Conservation (phyloP, 305 asterid genomes). For the Ajuga reptans region DNA sequence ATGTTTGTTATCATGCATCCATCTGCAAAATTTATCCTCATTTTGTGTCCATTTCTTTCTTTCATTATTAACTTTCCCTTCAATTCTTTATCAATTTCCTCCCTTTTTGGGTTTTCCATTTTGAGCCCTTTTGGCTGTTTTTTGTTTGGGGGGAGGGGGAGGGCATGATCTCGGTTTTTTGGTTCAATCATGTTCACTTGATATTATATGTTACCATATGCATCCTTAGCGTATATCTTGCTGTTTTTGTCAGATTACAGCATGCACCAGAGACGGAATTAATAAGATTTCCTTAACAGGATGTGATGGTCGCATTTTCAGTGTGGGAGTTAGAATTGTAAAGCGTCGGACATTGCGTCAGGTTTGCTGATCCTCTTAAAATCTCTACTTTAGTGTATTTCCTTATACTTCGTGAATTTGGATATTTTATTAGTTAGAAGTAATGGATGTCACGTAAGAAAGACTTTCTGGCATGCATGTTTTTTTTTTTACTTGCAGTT, state of each 20-base stretch:
- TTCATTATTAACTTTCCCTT: background rate
- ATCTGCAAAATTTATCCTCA: constrained; percentile 1
- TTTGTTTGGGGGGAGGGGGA: background rate
- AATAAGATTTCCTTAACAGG: constrained; percentile 80
- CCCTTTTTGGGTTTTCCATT: background rate
- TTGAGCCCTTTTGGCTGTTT: background rate
- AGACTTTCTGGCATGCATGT: background rate
- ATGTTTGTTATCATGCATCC: background rate
- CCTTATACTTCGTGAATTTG: background rate
- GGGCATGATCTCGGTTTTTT: background rate
- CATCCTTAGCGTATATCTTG: constrained; percentile 24
- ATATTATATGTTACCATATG: constrained; percentile 18
- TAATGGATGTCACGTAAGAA: background rate
- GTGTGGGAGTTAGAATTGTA: constrained; percentile 88
- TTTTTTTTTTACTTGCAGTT: background rate
- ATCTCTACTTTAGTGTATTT: constrained; percentile 10
- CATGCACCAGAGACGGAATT: constrained; percentile 84
- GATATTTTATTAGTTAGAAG: constrained; percentile 6
- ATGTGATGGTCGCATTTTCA: constrained; percentile 83
- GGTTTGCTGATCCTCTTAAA: constrained; percentile 35
- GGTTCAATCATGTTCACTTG: constrained; percentile 1
- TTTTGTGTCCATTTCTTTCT: background rate
- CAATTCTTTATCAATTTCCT: background rate
- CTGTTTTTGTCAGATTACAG: constrained; percentile 67
- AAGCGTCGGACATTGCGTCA: constrained; percentile 77